Base-by-base conservation (phyloP, 2,329 filamentous ascomycete species). In the Pseudogymnoascus sp. region DNA sequence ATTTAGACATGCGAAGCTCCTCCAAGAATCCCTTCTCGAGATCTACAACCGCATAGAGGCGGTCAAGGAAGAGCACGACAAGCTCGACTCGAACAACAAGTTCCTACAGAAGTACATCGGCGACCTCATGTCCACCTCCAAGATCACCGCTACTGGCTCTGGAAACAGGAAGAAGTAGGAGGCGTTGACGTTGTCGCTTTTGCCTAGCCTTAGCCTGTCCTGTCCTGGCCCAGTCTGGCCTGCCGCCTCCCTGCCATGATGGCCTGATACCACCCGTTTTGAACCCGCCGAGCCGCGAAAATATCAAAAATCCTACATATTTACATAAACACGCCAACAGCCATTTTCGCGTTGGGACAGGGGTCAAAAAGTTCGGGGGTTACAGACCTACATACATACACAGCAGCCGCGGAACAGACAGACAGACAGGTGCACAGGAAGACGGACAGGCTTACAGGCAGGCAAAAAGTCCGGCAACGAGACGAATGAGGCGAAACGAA, bases 81-180 rank as follows among this genome's bases (percentile, higher is more conserved):
- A 96, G 75, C 85, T 99, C 60, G 92, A 97, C 75, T 94, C 83
- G 74, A 92, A 97, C 74, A 99, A 99, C 80, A 93, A 91, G 70
- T 97, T 97, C 71, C 77, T 99, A 57, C 93, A 97, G 75, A 96
- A 96, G 74, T 97, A 97, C 73, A 97, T 97, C 69, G 93, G 93
- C 66, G 93, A 96, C 71, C 81, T 97, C 61, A 97, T 96, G 84
- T 90, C 90, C 67, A 88, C 86, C n/a, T 86, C 83, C 72, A 88
- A 88, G 71, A 88, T 89, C 67, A 88, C 85, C 1, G 80, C 85
- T 15, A 69, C 69, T 6, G 69, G 70, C 22, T 67, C 66, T 22
- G 57, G 63, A 28, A 60, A 39, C 38, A 53, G 59, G 38, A 64
- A 63, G 59, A 64, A 64, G 57, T 61, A 39, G 60, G 37, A 37